Evolutionary conservation across 306 rosid genomes (phyloP).

Genomic region (Potentilla sterilis): DNA sequence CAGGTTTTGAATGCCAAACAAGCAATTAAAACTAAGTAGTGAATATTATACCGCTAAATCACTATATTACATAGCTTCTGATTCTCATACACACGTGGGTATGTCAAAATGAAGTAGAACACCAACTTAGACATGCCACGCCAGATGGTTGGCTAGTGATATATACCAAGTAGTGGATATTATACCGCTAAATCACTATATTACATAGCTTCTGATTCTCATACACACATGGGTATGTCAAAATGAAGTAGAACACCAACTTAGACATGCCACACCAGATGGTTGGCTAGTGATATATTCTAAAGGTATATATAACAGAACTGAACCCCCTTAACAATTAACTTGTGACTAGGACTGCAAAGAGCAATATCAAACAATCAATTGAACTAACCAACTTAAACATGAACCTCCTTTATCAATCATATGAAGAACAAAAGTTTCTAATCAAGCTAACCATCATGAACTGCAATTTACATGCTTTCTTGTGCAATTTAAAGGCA

Average conservation of each 20-base stretch:
- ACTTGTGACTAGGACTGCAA: not conserved
- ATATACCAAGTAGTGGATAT: not conserved
- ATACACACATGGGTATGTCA: not conserved
- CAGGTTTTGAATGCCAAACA: not conserved
- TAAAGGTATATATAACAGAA: not conserved
- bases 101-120: not conserved
- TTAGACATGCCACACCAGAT: not conserved
- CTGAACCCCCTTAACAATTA: not conserved
- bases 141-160: not conserved
- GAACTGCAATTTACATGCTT: not conserved
- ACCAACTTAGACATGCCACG: not conserved
- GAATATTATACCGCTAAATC: not conserved
- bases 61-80: not conserved
- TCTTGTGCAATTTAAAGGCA: not conserved
- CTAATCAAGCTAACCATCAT: not conserved
- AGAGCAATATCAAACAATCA: not conserved
- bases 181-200: not conserved
- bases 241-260: not conserved
- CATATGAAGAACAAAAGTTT: not conserved
- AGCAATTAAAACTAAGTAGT: not conserved
- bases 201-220: not conserved
- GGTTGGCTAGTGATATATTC: not conserved
- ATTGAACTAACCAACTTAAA: not conserved
- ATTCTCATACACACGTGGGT: not conserved
- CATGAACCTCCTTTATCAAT: not conserved